Percentiles rank a stretch among this genome's conserved stretches.
Evolutionary conservation across 2,329 filamentous ascomycete genomes (phyloP).

Genomic region (Colletotrichum brevisporum): DNA sequence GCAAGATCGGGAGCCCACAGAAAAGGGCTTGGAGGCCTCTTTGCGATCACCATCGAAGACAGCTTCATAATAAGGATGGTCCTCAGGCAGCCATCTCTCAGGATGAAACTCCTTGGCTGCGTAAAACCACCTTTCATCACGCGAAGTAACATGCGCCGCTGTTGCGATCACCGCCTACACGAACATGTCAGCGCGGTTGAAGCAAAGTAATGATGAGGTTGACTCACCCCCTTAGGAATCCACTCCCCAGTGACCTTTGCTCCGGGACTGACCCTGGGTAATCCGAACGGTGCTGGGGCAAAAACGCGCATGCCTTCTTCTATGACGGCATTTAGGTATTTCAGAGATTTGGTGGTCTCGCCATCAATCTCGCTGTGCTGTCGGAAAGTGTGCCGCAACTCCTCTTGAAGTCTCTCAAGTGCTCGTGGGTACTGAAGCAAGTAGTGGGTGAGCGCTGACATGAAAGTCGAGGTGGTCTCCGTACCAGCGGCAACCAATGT

Average conservation of each 20-base stretch:
- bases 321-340: constrained; percentile 9
- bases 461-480: constrained; percentile 25
- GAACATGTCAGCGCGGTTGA: neutral
- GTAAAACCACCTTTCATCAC: constrained; percentile 26
- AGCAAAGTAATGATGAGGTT: neutral
- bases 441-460: constrained; percentile 20
- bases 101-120: constrained; percentile 29
- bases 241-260: constrained; percentile 10
- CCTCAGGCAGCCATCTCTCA: constrained; percentile 16
- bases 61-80: constrained; percentile 11
- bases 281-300: constrained; percentile 16
- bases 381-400: neutral
- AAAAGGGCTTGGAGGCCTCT: constrained; percentile 31
- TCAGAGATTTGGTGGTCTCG: constrained; percentile 16
- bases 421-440: constrained; percentile 12
- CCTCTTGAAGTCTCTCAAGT: constrained; percentile 4
- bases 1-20: constrained; percentile 12
- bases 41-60: constrained; percentile 3
- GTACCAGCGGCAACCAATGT: constrained; percentile 19
- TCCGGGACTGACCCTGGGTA: constrained; percentile 23
- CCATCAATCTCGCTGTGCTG: constrained; percentile 10
- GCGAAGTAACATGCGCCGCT: constrained; percentile 19
- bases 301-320: constrained; percentile 32
- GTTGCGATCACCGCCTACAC: constrained; percentile 16
- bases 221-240: constrained; percentile 27